These are phyloP conservation scores for Dendrobium nobile DNA, from an alignment of 106 monocot species.

Conservation along the genomic window DNA sequence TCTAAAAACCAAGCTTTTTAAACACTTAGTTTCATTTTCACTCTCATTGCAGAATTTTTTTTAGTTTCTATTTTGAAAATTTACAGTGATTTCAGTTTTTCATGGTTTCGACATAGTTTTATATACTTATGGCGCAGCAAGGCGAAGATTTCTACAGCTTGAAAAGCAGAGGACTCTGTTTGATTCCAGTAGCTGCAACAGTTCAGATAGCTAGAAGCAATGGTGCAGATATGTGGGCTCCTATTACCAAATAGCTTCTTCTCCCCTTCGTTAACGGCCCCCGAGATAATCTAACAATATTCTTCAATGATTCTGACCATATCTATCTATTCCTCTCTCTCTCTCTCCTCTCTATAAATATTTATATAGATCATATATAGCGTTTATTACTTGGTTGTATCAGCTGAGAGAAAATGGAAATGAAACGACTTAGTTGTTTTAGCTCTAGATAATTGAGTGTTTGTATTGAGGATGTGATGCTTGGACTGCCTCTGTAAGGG, in stretches of 20 bases:
- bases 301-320: not conserved
- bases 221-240: constrained; percentile 64
- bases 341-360: no score
- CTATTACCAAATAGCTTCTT: constrained; percentile 7
- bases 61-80: no score
- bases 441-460: no score
- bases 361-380: not conserved
- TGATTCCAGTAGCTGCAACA: constrained; percentile 31
- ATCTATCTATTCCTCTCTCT: no score
- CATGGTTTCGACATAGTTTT: no score
- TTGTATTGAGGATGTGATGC: not conserved
- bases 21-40: no score
- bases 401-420: not conserved
- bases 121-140: not conserved
- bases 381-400: not conserved
- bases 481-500: no score
- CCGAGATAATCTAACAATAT: not conserved
- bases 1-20: no score
- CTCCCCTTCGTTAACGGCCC: not conserved
- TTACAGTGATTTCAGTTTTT: no score
- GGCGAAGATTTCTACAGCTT: constrained; percentile 31
- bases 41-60: no score
- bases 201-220: constrained; percentile 40
- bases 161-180: constrained; percentile 50
- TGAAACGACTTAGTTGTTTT: no score